phyloP scores from a whole-genome alignment of 345 rosid genomes.

The Boechera divaricarpa region DNA sequence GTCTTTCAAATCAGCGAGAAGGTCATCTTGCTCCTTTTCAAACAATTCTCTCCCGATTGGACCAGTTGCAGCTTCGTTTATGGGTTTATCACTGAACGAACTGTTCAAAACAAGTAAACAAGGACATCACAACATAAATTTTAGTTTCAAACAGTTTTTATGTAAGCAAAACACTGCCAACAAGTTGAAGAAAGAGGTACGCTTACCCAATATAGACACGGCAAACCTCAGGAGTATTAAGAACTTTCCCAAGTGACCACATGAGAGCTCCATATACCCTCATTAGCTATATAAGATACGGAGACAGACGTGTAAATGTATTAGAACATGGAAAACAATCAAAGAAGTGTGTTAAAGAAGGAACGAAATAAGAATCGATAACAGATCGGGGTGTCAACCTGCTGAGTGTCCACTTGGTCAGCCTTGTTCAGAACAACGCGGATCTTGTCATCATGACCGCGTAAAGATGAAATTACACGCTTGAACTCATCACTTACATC shows the following conservation, averaged over 20 bases:
- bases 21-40: conserved; percentile 95
- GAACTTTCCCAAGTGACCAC: conserved; percentile 99
- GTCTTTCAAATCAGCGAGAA: conserved; percentile 84
- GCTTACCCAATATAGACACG: conserved; percentile 95
- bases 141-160: conserved; percentile 20
- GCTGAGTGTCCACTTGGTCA: conserved; percentile 94
- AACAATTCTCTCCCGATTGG: conserved; percentile 92
- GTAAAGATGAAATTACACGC: conserved; percentile 90
- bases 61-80: conserved; percentile 74
- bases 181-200: conserved; percentile 2
- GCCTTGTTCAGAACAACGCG: conserved; percentile 97
- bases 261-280: conserved; percentile 98
- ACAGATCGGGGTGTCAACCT: conserved; percentile 49
- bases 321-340: conserved; percentile 10
- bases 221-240: conserved; percentile 89
- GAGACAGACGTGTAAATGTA: conserved; percentile 17
- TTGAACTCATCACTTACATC: conserved; percentile 97
- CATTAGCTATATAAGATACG: conserved; percentile 68
- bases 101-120: conserved; percentile 50
- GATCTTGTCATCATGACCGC: conserved; percentile 95
- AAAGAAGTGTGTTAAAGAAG: neutral
- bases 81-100: conserved; percentile 93
- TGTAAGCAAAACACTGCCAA: conserved; percentile 9
- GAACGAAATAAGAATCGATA: conserved; percentile 12
- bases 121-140: conserved; percentile 20